Evolutionary conservation across 371 early-diverging fungal genomes (phyloP), one percentile per base, ranked within the genome.

Genomic region (Apophysomyces elegans): DNA sequence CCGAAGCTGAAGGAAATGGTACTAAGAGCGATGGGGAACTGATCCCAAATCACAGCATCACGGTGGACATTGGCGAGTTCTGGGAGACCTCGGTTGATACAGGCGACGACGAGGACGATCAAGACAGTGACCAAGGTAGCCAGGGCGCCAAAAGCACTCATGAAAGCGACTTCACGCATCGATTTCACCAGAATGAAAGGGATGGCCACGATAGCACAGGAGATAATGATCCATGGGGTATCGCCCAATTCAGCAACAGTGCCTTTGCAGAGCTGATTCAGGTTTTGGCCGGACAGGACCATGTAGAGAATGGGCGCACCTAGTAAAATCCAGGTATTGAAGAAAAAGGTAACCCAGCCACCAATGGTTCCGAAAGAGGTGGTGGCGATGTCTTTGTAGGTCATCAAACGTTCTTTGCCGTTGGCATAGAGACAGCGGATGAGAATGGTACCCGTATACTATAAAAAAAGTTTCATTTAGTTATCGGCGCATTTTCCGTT

Each of bases 1-100:
- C 94, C 93, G 63, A 89, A 93, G 68, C 87, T 85, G 75, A 92
- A 91, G 60, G 89, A 91, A 39, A 93, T 89, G 9, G 89, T 88
- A 37, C 84, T 81, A 3, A 89, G 68, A 1, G 89, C 84, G 11
- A 84, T 69, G 5, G 89, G 87, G 56, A 89, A 77, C 62, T 86
- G 81, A 14, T 76, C 65, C 74, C 80, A 80, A 44, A 85, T 81
- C 46, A 79, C 86, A 45, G 67, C 37, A 50, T 83, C 73, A 62
- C 86, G 86, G 0, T 68, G 50, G 36, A 77, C 64, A 14, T 69
- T 37, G 44, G 41, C 21, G 7, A 61, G 21, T 4, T 71, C 63
- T 36, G 32, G 32, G 2, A 26, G 32, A 26, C 69, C 69, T 36
- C 74, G 69, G 50, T 76, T 74, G 56, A 79, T 65, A 13, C 69